phyloP scores from a whole-genome alignment of 768 basidiomycete species.

The Psilocybe azurescens region DNA sequence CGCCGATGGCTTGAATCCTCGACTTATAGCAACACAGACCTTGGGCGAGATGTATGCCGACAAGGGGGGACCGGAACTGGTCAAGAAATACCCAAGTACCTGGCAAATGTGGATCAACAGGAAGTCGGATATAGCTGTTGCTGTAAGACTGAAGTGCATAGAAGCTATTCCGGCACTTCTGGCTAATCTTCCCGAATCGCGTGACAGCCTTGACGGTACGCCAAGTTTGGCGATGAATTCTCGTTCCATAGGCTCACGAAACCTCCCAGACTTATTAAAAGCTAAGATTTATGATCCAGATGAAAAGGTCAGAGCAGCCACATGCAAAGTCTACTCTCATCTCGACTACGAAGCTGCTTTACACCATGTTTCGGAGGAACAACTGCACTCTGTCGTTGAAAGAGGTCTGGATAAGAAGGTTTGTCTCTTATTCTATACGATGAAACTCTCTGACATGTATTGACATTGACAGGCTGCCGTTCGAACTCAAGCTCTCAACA shows the following conservation, averaged over 20 bases:
- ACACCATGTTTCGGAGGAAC: conserved; percentile 73
- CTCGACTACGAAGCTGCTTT: conserved; percentile 91
- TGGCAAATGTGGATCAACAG: conserved; percentile 88
- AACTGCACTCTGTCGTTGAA: conserved; percentile 68
- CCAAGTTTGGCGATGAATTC: conserved; percentile 5
- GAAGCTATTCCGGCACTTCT: conserved; percentile 71
- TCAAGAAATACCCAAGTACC: conserved; percentile 78
- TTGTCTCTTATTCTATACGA: conserved; percentile 14
- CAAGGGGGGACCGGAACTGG: conserved; percentile 72
- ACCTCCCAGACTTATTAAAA: conserved; percentile 54
- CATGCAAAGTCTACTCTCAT: conserved; percentile 79
- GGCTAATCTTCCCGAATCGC: conserved; percentile 66
- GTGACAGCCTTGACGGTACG: conserved; percentile 76
- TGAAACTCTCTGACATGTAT: not conserved
- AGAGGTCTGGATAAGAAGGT: conserved; percentile 90
- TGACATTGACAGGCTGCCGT: conserved; percentile 55
- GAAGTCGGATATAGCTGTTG: conserved; percentile 73
- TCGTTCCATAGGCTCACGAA: not conserved
- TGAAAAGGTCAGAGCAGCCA: conserved; percentile 87
- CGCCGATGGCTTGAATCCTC: conserved; percentile 71
- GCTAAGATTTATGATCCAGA: conserved; percentile 85
- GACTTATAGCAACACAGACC: conserved; percentile 82
- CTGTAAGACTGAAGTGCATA: conserved; percentile 80
- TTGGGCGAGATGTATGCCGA: conserved; percentile 93
- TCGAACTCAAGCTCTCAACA: conserved; percentile 76